phyloP scores from a whole-genome alignment of 164 flowering plant genomes.

The Santalum album region DNA sequence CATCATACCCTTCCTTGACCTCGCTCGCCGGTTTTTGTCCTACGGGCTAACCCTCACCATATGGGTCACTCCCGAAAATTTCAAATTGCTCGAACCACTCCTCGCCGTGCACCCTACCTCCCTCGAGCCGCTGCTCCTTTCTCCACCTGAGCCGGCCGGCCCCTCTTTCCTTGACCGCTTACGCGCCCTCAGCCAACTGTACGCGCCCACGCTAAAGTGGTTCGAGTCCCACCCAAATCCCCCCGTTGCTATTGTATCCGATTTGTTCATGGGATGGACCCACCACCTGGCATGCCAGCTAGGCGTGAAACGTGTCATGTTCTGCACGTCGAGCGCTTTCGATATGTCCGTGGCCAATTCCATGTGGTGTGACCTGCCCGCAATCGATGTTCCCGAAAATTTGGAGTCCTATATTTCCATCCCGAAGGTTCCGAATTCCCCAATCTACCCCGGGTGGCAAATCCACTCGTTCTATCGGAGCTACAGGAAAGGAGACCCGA shows the following conservation, averaged over 20 bases:
- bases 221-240: conserved; percentile 23
- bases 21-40: conserved; percentile 14
- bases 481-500: conserved; percentile 18
- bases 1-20: conserved; percentile 22
- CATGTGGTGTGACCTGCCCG: conserved; percentile 19
- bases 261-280: conserved; percentile 36
- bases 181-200: conserved; percentile 2
- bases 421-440: conserved; percentile 25
- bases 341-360: conserved; percentile 10
- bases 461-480: conserved; percentile 17
- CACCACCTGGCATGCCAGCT: conserved; percentile 22
- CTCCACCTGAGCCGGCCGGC: conserved; percentile 16
- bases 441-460: conserved; percentile 34
- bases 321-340: conserved; percentile 23
- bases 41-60: conserved; percentile 15
- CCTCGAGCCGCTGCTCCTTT: conserved; percentile 13
- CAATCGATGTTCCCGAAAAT: too few relatives aligned
- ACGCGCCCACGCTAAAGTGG: conserved; percentile 18
- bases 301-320: conserved; percentile 19
- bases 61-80: conserved; percentile 19
- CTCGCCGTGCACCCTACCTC: conserved; percentile 14
- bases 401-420: conserved; percentile 9
- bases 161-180: conserved; percentile 9
- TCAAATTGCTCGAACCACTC: too few relatives aligned
- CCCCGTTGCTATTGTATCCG: conserved; percentile 22